Base-by-base conservation (phyloP, 129 eudicot species). In the Helianthus annuus region DNA sequence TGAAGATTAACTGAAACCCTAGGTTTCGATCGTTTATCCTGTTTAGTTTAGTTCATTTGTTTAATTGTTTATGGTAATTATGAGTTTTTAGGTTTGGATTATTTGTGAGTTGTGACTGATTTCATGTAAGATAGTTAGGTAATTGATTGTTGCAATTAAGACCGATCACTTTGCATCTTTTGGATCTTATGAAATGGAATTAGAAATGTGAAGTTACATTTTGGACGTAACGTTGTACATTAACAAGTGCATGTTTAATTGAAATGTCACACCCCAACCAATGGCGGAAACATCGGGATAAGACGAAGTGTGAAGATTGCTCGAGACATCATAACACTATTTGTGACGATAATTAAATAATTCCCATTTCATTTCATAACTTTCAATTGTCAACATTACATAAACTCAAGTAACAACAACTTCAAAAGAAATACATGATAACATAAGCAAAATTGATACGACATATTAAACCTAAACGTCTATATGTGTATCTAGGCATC, bases 121-220 rank as follows among this genome's bases (percentile, higher is more conserved):
- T 68, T 76, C 27, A 4, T 65, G 17, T 57, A 45, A 17, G 48
- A 34, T 53, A 27, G 58, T 10, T 4, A 15, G 55, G 24, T 66
- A 64, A n/a, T 56, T 38, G 64, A 56, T 57, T 62, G 62, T 36
- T 36, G 68, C 59, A 59, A 36, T 72, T 48, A 24, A 45, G 76
- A 36, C 34, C 76, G 59, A 60, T 72, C 17, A 4, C 48, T 46
- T 72, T 48, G 16, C 63, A 8, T 24, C 22, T 19, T 19, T 19
- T 19, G 22, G 22, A 19, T 19, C 17, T 15, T 6, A 11, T 6
- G 11, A 29, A 51, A 69, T 19, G 22, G 22, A 19, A 19, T 19
- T 51, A 59, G 12, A 54, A 45, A 72, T 48, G 7, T 61, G 69
- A 72, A 32, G 61, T n/a, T 9, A 12, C 24, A 29, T 29, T 72